Percentiles rank a stretch among this genome's conserved stretches.
phyloP scores from a whole-genome alignment of 2,329 filamentous ascomycete species.

The Immersiporthe knoxdaviesiana region DNA sequence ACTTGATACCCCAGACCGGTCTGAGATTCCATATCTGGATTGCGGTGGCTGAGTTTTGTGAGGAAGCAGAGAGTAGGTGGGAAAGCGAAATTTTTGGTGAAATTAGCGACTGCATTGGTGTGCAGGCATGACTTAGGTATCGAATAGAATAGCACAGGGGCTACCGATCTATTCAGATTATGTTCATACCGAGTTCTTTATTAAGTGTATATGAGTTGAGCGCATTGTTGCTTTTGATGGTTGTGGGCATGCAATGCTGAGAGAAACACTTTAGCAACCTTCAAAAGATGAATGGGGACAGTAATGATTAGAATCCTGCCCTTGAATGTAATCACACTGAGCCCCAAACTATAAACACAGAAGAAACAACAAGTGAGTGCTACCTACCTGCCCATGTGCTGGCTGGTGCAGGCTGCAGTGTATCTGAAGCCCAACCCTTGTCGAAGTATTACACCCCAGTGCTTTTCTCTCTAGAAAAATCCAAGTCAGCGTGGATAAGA shows the following conservation, averaged over 20 bases:
- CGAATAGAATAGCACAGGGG: background rate
- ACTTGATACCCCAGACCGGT: slow-evolving; percentile 19
- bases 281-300: background rate
- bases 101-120: background rate
- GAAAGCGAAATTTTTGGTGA: background rate
- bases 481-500: background rate
- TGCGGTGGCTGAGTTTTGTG: background rate
- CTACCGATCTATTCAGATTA: background rate
- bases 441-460: background rate
- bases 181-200: background rate
- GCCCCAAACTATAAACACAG: too few relatives aligned
- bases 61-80: background rate
- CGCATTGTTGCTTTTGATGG: background rate
- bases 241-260: background rate
- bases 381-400: too few relatives aligned
- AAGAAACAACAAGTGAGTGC: too few relatives aligned
- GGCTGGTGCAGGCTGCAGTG: background rate
- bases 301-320: background rate
- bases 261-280: background rate
- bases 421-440: background rate
- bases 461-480: background rate
- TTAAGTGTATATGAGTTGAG: background rate
- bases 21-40: background rate
- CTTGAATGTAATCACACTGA: background rate
- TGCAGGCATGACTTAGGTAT: background rate